phyloP scores from a whole-genome alignment of 1,139 yeast genomes.

The Scheffersomyces segobiensis region DNA sequence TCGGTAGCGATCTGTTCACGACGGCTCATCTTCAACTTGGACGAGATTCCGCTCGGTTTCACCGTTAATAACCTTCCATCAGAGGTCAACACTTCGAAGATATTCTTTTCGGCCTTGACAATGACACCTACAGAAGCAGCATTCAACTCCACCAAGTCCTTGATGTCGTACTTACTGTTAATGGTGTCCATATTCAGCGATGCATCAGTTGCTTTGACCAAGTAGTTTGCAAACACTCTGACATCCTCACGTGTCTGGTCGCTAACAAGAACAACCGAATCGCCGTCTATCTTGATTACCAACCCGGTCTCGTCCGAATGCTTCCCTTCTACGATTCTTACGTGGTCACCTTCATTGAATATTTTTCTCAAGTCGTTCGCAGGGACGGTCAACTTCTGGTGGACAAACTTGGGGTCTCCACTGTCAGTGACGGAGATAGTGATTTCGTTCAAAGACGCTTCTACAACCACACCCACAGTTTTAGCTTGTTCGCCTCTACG shows the following conservation, averaged over 20 bases:
- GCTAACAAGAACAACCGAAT: slow-evolving; percentile 84
- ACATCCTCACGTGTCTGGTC: slow-evolving; percentile 88
- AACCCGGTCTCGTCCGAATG: slow-evolving; percentile 93
- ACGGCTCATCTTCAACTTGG: slow-evolving; percentile 63
- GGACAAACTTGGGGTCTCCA: slow-evolving; percentile 49
- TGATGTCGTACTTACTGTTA: slow-evolving; percentile 77
- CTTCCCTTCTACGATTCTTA: slow-evolving; percentile 87
- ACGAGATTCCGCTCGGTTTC: slow-evolving; percentile 77
- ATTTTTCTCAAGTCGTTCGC: slow-evolving; percentile 79
- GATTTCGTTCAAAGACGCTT: slow-evolving; percentile 65
- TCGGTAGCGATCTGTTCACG: slow-evolving; percentile 87
- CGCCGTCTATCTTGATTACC: slow-evolving; percentile 79
- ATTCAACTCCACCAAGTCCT: slow-evolving; percentile 86
- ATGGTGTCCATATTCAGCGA: slow-evolving; percentile 36
- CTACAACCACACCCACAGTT: slow-evolving; percentile 74
- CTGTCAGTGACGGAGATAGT: slow-evolving; percentile 57
- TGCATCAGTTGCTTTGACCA: slow-evolving; percentile 78
- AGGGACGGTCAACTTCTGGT: slow-evolving; percentile 67
- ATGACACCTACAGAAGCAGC: slow-evolving; percentile 88
- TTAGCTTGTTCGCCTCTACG: slow-evolving; percentile 93
- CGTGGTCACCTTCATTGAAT: slow-evolving; percentile 92
- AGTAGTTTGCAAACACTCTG: slow-evolving; percentile 87
- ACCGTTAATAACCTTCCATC: slow-evolving; percentile 77
- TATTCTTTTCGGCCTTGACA: slow-evolving; percentile 84
- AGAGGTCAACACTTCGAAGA: slow-evolving; percentile 77